phyloP scores from a whole-genome alignment of 495 filamentous ascomycete species.

The Apodospora peruviana region DNA sequence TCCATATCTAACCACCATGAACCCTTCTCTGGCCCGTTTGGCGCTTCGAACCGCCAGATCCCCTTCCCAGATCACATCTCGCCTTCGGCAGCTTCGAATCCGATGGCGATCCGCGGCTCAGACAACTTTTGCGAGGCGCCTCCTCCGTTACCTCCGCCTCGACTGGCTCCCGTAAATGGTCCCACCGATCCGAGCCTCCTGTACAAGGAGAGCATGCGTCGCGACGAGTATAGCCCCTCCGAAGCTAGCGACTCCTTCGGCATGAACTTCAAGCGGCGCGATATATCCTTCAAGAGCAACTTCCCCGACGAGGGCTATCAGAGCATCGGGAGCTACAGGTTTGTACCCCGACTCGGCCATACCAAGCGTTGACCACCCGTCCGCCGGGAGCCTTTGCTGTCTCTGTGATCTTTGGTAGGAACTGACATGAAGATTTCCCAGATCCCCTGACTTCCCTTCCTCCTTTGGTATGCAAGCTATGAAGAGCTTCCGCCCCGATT shows the following conservation, averaged over 20 bases:
- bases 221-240: slow-evolving; percentile 12
- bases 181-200: slow-evolving; percentile 26
- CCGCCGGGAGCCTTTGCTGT: no score
- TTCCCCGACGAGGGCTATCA: slow-evolving; percentile 48
- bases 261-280: slow-evolving; percentile 17
- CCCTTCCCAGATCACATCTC: slow-evolving; percentile 22
- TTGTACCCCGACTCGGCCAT: slow-evolving; percentile 11
- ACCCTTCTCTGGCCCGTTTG: slow-evolving; percentile 12
- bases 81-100: slow-evolving; percentile 23
- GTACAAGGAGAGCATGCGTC: slow-evolving; percentile 21
- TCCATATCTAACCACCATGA: slow-evolving; percentile 25
- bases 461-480: slow-evolving; percentile 40
- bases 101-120: slow-evolving; percentile 31
- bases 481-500: slow-evolving; percentile 52
- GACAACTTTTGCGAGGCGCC: slow-evolving; percentile 24
- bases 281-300: slow-evolving; percentile 20
- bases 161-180: slow-evolving; percentile 31
- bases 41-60: slow-evolving; percentile 7
- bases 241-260: slow-evolving; percentile 23
- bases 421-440: no score
- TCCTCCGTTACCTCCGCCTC: slow-evolving; percentile 46
- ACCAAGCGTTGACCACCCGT: no score
- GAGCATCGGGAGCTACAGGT: slow-evolving; percentile 38
- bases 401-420: no score
- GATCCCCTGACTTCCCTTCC: slow-evolving; percentile 23